Percentiles rank a stretch among this genome's conserved stretches.
These are phyloP conservation scores for Ogataea philodendri DNA, from an alignment of 805 yeast species.

Conservation along the genomic window DNA sequence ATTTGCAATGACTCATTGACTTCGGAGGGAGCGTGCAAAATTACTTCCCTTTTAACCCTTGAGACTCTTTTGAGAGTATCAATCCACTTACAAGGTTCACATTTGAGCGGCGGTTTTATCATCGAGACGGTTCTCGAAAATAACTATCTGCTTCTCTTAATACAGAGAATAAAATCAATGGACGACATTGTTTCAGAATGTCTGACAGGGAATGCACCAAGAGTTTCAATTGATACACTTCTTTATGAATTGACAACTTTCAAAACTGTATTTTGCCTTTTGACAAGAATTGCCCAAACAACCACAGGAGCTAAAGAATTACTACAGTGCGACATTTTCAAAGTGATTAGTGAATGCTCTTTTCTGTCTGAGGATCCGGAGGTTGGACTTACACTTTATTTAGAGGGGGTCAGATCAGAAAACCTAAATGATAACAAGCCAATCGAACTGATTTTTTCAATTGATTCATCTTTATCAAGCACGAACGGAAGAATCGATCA, in stretches of 20 bases:
- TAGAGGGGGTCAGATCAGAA: conserved; percentile 19
- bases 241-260: conserved; percentile 76
- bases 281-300: conserved; percentile 73
- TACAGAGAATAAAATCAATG: conserved; percentile 64
- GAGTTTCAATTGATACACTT: conserved; percentile 49
- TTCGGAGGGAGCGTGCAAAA: conserved; percentile 73
- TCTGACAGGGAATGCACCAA: conserved; percentile 26
- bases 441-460: conserved; percentile 45
- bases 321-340: conserved; percentile 70
- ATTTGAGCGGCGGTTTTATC: conserved; percentile 52
- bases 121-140: conserved; percentile 59
- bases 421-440: conserved; percentile 20
- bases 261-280: conserved; percentile 65
- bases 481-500: conserved; percentile 17
- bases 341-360: conserved; percentile 52
- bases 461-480: conserved; percentile 51
- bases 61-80: conserved; percentile 42
- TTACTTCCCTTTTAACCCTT: conserved; percentile 72
- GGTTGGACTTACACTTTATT: conserved; percentile 51
- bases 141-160: conserved; percentile 63
- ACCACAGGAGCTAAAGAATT: conserved; percentile 75
- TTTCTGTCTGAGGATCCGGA: conserved; percentile 75
- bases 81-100: conserved; percentile 55
- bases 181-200: conserved; percentile 57
- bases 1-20: conserved; percentile 76